Conservation (phyloP, 768 basidiomycete genomes). For the Strobilomyces echinocephalus region DNA sequence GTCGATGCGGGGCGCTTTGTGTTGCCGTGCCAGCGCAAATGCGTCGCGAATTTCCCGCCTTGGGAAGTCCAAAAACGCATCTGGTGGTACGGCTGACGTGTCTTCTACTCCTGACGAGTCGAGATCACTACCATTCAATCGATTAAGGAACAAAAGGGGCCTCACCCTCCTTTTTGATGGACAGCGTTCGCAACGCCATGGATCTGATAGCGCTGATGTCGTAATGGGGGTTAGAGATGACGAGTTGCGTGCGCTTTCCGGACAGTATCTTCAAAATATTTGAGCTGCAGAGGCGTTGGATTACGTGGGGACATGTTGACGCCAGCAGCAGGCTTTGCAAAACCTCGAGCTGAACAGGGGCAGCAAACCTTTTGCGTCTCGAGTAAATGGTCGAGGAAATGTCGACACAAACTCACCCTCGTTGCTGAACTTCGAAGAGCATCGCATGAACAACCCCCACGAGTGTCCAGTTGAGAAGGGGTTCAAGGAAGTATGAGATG, state of each 20-base stretch:
- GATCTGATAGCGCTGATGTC: slow-evolving; percentile 38
- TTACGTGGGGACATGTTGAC: slow-evolving; percentile 57
- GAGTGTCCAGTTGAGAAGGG: slow-evolving; percentile 75
- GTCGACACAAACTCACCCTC: slow-evolving; percentile 38
- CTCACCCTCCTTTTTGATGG: slow-evolving; percentile 37
- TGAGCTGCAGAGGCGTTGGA: slow-evolving; percentile 60
- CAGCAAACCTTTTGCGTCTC: slow-evolving; percentile 37
- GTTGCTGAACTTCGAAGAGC: slow-evolving; percentile 53
- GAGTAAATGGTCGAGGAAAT: neutral
- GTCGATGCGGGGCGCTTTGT: slow-evolving; percentile 62
- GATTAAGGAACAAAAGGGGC: neutral
- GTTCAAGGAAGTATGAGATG: slow-evolving; percentile 69
- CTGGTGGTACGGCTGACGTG: slow-evolving; percentile 22
- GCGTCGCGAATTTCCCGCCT: slow-evolving; percentile 54
- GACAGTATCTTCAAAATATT: slow-evolving; percentile 45
- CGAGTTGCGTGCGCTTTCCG: slow-evolving; percentile 34
- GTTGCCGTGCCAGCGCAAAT: slow-evolving; percentile 51
- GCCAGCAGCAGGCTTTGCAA: slow-evolving; percentile 65
- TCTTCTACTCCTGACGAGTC: slow-evolving; percentile 16
- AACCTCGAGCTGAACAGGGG: slow-evolving; percentile 54
- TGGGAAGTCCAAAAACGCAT: slow-evolving; percentile 50
- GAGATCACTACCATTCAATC: neutral
- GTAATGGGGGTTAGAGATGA: slow-evolving; percentile 27
- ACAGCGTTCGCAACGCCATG: slow-evolving; percentile 37
- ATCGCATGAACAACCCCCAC: slow-evolving; percentile 67